Evolutionary conservation across 306 rosid species (phyloP), one percentile per base, ranked within the genome.

Genomic region (Vigna radiata): DNA sequence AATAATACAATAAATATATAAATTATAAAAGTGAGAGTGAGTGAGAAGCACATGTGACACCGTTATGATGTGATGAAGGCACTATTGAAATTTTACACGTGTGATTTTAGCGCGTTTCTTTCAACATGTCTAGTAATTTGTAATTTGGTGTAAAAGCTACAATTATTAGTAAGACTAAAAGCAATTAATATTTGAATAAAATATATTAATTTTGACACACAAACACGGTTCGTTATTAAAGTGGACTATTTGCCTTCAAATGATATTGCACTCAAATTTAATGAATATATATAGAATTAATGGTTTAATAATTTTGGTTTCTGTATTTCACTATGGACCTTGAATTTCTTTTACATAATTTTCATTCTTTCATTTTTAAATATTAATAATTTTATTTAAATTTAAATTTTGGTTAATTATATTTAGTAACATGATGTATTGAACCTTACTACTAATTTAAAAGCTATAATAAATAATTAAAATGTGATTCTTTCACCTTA

Each of bases 41-140:
- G 16, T 9, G 23, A 21, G 12, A 60, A 5, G 29, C 41, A 6
- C 12, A 59, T 11, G 65, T 59, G 41, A 60, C 31, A 4, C 13
- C 14, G 62, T 27, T 29, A 16, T 27, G 19, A 62, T 70, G 36
- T 63, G 65, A 65, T 13, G 83, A 4, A 13, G 11, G 53, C 78
- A 62, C 81, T 5, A 15, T 69, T 43, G 25, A 21, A 55, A 1
- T 68, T 27, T 50, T 5, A 16, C n/a, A 60, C 31, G 33, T 48
- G 16, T 25, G 27, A 50, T 70, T 49, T 29, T 9, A 3, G 8
- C 13, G 73, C 36, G 73, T 63, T 17, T n/a, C 25, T 8, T 11
- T 59, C 17, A 61, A 15, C 19, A 2, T 61, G 15, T 14, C 39
- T 13, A 14, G 39, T 56, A 56, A 21, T 4, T 13, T 27, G 39